Percentiles rank a stretch among this genome's conserved stretches.
phyloP scores from a whole-genome alignment of 306 rosid genomes.

The Pueraria montana region DNA sequence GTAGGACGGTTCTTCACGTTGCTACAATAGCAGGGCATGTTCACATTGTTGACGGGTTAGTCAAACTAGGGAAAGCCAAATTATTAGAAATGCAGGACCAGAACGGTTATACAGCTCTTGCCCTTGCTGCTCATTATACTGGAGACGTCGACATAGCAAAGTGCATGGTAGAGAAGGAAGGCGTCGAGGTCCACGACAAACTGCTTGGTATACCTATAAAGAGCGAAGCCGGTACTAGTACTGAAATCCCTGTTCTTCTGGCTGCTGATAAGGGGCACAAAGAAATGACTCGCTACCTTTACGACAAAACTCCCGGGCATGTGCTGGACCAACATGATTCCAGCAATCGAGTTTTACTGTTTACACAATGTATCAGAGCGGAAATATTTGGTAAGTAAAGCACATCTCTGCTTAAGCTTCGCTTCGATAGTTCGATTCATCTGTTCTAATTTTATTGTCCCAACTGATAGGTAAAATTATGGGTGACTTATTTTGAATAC shows the following conservation, averaged over 20 bases:
- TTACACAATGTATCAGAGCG: constrained; percentile 20
- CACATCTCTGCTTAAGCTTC: neutral
- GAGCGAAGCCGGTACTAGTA: neutral
- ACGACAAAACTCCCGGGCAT: rapidly evolving
- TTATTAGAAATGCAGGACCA: neutral
- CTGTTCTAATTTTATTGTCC: no score
- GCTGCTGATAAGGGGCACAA: constrained; percentile 30
- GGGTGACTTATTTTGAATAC: no score
- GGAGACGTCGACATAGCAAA: neutral
- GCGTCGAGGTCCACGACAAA: no score
- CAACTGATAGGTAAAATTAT: no score
- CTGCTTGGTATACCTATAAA: neutral
- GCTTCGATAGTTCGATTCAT: no score
- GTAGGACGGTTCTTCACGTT: constrained; percentile 32
- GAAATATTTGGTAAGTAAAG: constrained; percentile 41
- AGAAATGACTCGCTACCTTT: constrained; percentile 32
- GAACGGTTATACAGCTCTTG: constrained; percentile 13
- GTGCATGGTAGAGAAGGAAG: neutral
- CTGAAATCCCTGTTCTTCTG: constrained; percentile 28
- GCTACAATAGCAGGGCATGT: constrained; percentile 27
- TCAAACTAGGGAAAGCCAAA: neutral
- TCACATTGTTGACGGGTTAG: neutral
- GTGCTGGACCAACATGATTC: rapidly evolving
- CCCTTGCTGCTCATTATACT: constrained; percentile 8
- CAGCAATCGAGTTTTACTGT: neutral